Evolutionary conservation across 78 protist genomes (phyloP).

Genomic region (Dictyostelium discoideum): DNA sequence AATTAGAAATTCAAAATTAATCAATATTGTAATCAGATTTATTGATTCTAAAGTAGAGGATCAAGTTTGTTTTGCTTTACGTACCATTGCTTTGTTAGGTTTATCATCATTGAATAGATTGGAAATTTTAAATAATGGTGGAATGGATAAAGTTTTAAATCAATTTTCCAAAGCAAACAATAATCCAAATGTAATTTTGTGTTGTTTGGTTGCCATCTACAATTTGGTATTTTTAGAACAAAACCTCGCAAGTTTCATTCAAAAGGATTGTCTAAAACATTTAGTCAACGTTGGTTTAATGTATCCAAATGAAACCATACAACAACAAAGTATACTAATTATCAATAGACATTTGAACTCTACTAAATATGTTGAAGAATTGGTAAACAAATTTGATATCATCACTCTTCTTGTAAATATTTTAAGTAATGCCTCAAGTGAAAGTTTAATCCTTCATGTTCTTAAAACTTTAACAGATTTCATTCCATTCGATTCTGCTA

Average conservation of each 20-base stretch:
- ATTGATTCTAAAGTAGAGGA: slow-evolving; percentile 50
- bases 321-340: background rate
- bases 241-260: slow-evolving; percentile 10
- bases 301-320: slow-evolving; percentile 39
- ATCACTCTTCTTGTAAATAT: slow-evolving; percentile 12
- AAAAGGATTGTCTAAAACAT: slow-evolving; percentile 29
- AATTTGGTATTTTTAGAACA: slow-evolving; percentile 43
- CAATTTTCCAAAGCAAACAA: background rate
- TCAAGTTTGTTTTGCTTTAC: slow-evolving; percentile 46
- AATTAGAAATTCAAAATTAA: slow-evolving; percentile 54
- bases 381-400: background rate
- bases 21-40: slow-evolving; percentile 18
- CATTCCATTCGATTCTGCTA: slow-evolving; percentile 28
- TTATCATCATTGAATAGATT: slow-evolving; percentile 26
- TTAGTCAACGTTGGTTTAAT: background rate
- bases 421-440: slow-evolving; percentile 49
- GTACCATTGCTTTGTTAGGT: slow-evolving; percentile 16
- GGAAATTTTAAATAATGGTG: slow-evolving; percentile 43
- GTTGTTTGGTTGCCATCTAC: slow-evolving; percentile 15
- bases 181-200: slow-evolving; percentile 13
- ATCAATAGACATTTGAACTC: slow-evolving; percentile 50
- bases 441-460: slow-evolving; percentile 42
- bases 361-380: slow-evolving; percentile 9
- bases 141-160: slow-evolving; percentile 55
- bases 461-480: slow-evolving; percentile 44